Evolutionary conservation across 2,329 filamentous ascomycete genomes (phyloP).

Genomic region (Aspergillus aculeatus): DNA sequence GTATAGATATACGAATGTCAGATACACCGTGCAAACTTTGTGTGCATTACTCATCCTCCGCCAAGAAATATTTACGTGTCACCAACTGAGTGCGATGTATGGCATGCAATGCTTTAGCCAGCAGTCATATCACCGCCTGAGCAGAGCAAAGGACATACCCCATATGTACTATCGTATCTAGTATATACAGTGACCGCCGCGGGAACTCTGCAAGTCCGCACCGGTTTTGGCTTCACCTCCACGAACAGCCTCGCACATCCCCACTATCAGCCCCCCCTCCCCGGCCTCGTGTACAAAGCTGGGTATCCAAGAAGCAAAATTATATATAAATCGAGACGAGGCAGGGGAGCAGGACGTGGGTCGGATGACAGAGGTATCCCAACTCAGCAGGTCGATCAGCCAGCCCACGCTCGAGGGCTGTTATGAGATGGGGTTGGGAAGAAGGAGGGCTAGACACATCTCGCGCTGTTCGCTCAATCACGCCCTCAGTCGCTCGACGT

Average conservation of each 20-base stretch:
- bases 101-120: not conserved
- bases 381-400: too few relatives aligned
- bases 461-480: not conserved
- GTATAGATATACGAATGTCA: too few relatives aligned
- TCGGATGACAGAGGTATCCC: not conserved
- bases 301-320: not conserved
- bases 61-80: too few relatives aligned
- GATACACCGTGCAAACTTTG: too few relatives aligned
- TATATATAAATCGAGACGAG: not conserved
- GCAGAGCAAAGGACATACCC: too few relatives aligned
- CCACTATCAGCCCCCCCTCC: not conserved
- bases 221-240: not conserved
- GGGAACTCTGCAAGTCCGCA: not conserved
- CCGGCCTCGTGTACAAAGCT: not conserved
- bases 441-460: too few relatives aligned
- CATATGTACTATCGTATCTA: too few relatives aligned
- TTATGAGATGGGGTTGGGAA: too few relatives aligned
- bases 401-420: too few relatives aligned
- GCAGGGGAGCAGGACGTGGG: not conserved
- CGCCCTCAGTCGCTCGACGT: not conserved
- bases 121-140: too few relatives aligned
- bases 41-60: too few relatives aligned
- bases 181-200: not conserved
- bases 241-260: not conserved
- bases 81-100: too few relatives aligned